Evolutionary conservation across 768 basidiomycete genomes (phyloP).

Genomic region (Tylopilus vinaceipallidus): DNA sequence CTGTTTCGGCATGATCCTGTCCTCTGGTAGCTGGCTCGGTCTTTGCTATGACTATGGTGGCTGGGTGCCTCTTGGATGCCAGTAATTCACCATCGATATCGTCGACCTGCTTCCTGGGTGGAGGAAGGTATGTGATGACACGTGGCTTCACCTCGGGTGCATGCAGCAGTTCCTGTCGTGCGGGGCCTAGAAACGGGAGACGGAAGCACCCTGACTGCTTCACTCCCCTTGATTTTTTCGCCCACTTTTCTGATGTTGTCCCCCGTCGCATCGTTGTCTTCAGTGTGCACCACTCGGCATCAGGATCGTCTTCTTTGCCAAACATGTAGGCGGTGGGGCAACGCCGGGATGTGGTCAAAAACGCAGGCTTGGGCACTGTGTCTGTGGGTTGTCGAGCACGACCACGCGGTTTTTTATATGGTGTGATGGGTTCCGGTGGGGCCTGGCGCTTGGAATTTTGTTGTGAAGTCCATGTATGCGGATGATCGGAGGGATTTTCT

Average conservation of each 20-base stretch:
- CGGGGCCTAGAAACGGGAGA: constrained; percentile 16
- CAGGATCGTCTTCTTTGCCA: constrained; percentile 19
- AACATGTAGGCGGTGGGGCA: constrained; percentile 19
- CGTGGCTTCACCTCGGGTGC: constrained; percentile 10
- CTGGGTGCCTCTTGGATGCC: not conserved
- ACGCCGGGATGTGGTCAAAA: not conserved
- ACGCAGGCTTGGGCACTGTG: not conserved
- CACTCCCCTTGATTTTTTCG: not conserved
- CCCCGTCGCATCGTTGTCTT: constrained; percentile 2
- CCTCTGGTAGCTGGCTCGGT: not conserved
- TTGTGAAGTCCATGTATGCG: constrained; percentile 10
- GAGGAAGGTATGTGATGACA: constrained; percentile 31
- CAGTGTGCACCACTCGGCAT: constrained; percentile 21
- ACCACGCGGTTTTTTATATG: not conserved
- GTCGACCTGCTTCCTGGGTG: constrained; percentile 10
- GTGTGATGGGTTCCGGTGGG: constrained; percentile 1
- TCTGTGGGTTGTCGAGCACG: not conserved
- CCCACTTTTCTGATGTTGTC: not conserved
- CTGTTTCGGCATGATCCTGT: not conserved
- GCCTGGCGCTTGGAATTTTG: constrained; percentile 2
- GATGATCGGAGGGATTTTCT: not conserved
- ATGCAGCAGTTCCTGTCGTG: not conserved
- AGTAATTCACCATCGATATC: not conserved
- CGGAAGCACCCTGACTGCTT: constrained; percentile 22
- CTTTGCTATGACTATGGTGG: not conserved